Evolutionary conservation across 257 asterid genomes (phyloP).

Genomic region (Nicotiana obtusifolia): DNA sequence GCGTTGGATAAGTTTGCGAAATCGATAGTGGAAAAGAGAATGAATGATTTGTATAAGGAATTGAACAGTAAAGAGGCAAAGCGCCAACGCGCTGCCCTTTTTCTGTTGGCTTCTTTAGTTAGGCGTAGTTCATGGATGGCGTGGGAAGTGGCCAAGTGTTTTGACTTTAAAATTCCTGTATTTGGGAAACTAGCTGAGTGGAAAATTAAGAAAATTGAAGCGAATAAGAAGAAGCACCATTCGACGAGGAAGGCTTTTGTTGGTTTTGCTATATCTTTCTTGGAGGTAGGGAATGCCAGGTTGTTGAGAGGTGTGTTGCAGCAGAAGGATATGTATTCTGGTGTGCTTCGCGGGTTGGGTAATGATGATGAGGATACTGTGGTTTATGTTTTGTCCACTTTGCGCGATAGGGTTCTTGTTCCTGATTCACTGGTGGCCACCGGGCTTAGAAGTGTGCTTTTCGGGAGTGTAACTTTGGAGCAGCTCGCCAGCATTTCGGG

Average conservation of each 20-base stretch:
- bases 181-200: conserved; percentile 59
- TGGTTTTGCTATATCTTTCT: conserved; percentile 66
- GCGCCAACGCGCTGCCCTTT: conserved; percentile 58
- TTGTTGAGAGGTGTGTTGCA: conserved; percentile 80
- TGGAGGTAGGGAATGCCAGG: conserved; percentile 76
- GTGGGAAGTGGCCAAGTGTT: conserved; percentile 64
- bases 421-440: conserved; percentile 75
- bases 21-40: conserved; percentile 45
- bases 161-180: conserved; percentile 53
- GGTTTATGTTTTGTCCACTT: conserved; percentile 40
- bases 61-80: conserved; percentile 60
- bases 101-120: conserved; percentile 55
- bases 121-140: conserved; percentile 63
- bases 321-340: conserved; percentile 81
- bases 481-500: conserved; percentile 67
- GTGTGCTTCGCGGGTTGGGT: conserved; percentile 81
- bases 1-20: conserved; percentile 62
- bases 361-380: conserved; percentile 73
- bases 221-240: conserved; percentile 35
- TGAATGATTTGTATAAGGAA: conserved; percentile 65
- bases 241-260: conserved; percentile 75
- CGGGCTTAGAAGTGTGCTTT: conserved; percentile 80
- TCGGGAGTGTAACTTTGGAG: conserved; percentile 87
- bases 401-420: conserved; percentile 65
- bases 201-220: conserved; percentile 46